Percentiles rank a stretch among this genome's conserved stretches.
phyloP scores from a whole-genome alignment of 2,329 filamentous ascomycete genomes.

The Exophiala oligosperma region DNA sequence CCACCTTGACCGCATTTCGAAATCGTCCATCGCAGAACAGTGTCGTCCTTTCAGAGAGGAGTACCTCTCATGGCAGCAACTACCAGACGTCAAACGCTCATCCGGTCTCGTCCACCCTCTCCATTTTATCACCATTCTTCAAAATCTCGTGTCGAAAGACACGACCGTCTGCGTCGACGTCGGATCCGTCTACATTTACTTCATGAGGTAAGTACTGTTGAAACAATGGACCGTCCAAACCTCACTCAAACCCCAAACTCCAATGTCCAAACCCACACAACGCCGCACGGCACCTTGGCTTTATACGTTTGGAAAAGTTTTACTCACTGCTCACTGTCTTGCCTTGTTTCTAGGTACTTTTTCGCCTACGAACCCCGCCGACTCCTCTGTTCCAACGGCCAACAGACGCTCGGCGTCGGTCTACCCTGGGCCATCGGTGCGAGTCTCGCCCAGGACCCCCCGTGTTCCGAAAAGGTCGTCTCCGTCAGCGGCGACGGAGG shows the following conservation, averaged over 20 bases:
- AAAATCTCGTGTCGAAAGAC: constrained; percentile 40
- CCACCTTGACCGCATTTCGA: constrained; percentile 36
- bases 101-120: constrained; percentile 45
- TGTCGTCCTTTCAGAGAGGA: constrained; percentile 38
- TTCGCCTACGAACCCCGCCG: constrained; percentile 38
- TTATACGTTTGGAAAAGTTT: too few species aligned
- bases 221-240: background rate
- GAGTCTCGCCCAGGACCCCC: constrained; percentile 44
- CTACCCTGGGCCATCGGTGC: constrained; percentile 52
- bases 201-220: constrained; percentile 4
- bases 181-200: constrained; percentile 51
- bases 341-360: constrained; percentile 26
- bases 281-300: too few species aligned
- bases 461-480: constrained; percentile 47
- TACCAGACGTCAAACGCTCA: constrained; percentile 26
- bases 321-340: too few species aligned
- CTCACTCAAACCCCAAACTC: too few species aligned
- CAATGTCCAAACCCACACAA: too few species aligned
- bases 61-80: constrained; percentile 38
- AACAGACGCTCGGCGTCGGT: constrained; percentile 52
- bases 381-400: constrained; percentile 50
- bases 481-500: constrained; percentile 50
- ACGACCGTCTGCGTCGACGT: constrained; percentile 49
- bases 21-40: constrained; percentile 32
- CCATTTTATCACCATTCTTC: constrained; percentile 47